Evolutionary conservation across 495 filamentous ascomycete genomes (phyloP).

Genomic region (Diplogelasinospora grovesii): DNA sequence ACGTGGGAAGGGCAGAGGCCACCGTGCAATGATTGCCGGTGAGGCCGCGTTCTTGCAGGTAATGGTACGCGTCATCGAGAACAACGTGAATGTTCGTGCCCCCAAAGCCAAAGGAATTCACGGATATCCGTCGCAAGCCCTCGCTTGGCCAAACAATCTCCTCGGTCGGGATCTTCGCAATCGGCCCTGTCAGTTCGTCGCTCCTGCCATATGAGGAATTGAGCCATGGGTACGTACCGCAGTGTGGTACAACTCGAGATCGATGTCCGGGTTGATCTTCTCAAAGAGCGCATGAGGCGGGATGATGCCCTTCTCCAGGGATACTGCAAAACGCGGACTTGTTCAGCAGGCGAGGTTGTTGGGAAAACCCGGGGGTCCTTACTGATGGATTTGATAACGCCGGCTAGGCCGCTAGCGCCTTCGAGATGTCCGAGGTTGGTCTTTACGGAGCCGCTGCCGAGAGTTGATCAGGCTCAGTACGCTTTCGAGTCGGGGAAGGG

Average conservation of each 20-base stretch:
- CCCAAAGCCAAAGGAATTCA: constrained; percentile 56
- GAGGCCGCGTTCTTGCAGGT: neutral
- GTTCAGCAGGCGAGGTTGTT: neutral
- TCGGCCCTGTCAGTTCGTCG: too few species aligned
- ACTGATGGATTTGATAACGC: constrained; percentile 43
- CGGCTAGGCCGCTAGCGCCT: constrained; percentile 42
- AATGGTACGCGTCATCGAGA: constrained; percentile 36
- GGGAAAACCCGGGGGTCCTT: neutral
- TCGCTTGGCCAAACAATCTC: constrained; percentile 25
- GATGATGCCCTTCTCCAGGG: constrained; percentile 45
- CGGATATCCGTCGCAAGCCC: constrained; percentile 36
- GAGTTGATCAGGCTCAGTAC: too few species aligned
- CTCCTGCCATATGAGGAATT: too few species aligned
- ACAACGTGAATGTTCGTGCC: constrained; percentile 53
- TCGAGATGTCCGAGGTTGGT: constrained; percentile 51
- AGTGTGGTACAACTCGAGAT: constrained; percentile 17
- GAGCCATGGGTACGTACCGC: constrained; percentile 16
- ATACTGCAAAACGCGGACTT: constrained; percentile 20
- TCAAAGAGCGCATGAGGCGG: constrained; percentile 38
- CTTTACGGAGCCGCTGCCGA: constrained; percentile 46
- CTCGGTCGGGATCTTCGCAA: constrained; percentile 21
- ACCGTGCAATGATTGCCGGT: constrained; percentile 2
- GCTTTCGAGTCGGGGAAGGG: too few species aligned
- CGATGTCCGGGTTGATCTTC: constrained; percentile 41
- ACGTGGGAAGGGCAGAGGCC: neutral